phyloP scores from a whole-genome alignment of 306 rosid species.

The Vachellia pachyceras region DNA sequence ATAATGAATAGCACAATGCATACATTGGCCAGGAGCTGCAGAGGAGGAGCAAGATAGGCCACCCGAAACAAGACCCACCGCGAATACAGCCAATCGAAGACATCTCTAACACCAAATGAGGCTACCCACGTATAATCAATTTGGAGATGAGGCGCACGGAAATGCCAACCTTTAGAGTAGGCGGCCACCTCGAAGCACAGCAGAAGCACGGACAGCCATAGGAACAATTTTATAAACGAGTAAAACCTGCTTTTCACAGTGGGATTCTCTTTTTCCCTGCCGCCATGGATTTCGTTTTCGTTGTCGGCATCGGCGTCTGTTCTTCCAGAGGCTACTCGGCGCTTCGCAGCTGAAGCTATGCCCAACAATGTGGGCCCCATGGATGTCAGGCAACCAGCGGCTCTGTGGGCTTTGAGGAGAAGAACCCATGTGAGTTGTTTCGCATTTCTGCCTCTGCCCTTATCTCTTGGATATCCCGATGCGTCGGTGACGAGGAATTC shows the following conservation, averaged over 20 bases:
- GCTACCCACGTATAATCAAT: conserved; percentile 56
- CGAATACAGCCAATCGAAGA: conserved; percentile 67
- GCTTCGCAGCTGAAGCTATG: conserved; percentile 60
- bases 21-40: conserved; percentile 73
- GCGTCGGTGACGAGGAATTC: conserved; percentile 59
- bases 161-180: conserved; percentile 80
- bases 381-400: conserved; percentile 85
- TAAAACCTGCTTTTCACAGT: conserved; percentile 66
- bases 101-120: conserved; percentile 57
- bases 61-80: conserved; percentile 80
- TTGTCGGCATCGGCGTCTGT: conserved; percentile 63
- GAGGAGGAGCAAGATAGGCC: conserved; percentile 85
- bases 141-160: conserved; percentile 54
- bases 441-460: conserved; percentile 75
- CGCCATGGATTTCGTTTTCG: conserved; percentile 38
- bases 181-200: conserved; percentile 76
- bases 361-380: conserved; percentile 66
- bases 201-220: conserved; percentile 62
- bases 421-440: conserved; percentile 95
- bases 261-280: conserved; percentile 57
- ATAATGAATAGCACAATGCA: conserved; percentile 73
- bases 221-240: conserved; percentile 63
- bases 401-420: conserved; percentile 88
- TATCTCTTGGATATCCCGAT: conserved; percentile 44
- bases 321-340: conserved; percentile 72